phyloP scores from a whole-genome alignment of 306 rosid genomes.

The Sindora glabra region DNA sequence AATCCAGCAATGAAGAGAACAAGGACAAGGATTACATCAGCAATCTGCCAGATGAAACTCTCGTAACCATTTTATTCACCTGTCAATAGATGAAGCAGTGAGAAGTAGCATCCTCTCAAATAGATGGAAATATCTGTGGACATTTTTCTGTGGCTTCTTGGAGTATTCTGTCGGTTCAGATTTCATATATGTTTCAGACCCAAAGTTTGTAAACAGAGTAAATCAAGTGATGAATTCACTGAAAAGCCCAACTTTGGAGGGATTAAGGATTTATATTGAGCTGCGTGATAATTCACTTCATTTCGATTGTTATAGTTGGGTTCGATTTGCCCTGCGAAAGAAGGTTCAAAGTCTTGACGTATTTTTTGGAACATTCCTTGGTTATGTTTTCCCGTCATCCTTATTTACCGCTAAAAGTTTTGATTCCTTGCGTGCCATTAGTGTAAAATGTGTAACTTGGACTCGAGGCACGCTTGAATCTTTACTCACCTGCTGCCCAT shows the following conservation, averaged over 20 bases:
- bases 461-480: too few relatives aligned
- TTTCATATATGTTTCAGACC: too few relatives aligned
- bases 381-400: too few relatives aligned
- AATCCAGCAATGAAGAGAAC: too few relatives aligned
- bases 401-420: too few relatives aligned
- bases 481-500: background rate
- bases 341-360: background rate
- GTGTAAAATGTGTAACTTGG: too few relatives aligned
- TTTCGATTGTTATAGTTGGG: too few relatives aligned
- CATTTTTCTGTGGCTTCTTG: background rate
- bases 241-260: background rate
- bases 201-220: background rate
- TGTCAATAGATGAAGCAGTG: constrained; percentile 3
- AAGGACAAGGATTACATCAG: too few relatives aligned
- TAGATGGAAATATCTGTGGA: constrained; percentile 9
- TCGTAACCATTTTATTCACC: background rate
- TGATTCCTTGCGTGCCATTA: too few relatives aligned
- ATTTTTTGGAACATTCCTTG: too few relatives aligned
- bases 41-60: constrained; percentile 1
- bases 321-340: background rate
- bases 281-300: too few relatives aligned
- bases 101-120: constrained; percentile 6
- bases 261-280: constrained; percentile 5
- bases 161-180: too few relatives aligned
- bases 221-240: background rate